Percentiles rank a stretch among this genome's conserved stretches.
These are phyloP conservation scores for Fereydounia khargensis DNA, from an alignment of 1,284 basidiomycete species.

Conservation along the genomic window DNA sequence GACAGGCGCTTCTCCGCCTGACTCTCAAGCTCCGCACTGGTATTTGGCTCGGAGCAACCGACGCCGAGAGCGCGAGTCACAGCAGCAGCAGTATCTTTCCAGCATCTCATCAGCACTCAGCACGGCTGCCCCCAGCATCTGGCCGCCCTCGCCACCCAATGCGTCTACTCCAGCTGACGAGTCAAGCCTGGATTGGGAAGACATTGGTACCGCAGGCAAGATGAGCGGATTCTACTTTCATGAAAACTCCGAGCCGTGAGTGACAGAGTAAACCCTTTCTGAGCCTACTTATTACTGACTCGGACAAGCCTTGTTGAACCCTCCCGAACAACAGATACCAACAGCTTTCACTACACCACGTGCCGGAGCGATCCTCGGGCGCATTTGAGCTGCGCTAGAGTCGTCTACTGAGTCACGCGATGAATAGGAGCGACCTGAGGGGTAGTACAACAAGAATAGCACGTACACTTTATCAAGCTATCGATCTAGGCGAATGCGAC, in stretches of 20 bases:
- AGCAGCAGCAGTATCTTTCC: slow-evolving; percentile 1
- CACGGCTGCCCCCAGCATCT: slow-evolving; percentile 13
- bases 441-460: too few species aligned
- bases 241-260: slow-evolving; percentile 80
- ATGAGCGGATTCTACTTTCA: slow-evolving; percentile 94
- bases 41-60: slow-evolving; percentile 24
- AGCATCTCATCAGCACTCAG: slow-evolving; percentile 16
- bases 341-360: slow-evolving; percentile 60
- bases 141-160: slow-evolving; percentile 17
- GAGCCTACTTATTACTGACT: neutral
- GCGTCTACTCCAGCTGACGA: slow-evolving; percentile 1
- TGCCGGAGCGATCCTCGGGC: slow-evolving; percentile 50
- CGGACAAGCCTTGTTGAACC: too few species aligned
- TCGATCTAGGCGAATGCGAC: too few species aligned
- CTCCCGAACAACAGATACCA: slow-evolving; percentile 59
- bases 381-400: slow-evolving; percentile 61
- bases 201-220: slow-evolving; percentile 30
- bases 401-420: too few species aligned
- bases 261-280: slow-evolving; percentile 27
- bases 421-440: too few species aligned
- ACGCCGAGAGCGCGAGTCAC: slow-evolving; percentile 11
- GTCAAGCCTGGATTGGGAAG: slow-evolving; percentile 16
- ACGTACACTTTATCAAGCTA: neutral
- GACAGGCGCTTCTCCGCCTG: too few species aligned
- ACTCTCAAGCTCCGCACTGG: slow-evolving; percentile 30